Evolutionary conservation across 352 stramenopile genomes (phyloP).

Genomic region (Phytophthora brassicae): DNA sequence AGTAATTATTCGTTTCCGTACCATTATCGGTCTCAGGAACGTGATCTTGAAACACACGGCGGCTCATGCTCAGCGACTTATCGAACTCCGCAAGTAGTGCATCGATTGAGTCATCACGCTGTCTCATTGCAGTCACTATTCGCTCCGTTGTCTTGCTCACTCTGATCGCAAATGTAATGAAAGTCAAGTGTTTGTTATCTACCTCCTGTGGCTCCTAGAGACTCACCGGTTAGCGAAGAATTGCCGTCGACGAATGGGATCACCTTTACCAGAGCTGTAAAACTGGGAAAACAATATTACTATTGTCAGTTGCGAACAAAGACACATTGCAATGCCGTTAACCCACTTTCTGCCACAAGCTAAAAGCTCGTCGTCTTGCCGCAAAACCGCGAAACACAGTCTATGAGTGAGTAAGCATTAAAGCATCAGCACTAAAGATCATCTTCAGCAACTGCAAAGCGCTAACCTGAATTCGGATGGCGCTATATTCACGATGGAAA

Average conservation of each 20-base stretch:
- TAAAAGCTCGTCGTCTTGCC: constrained; percentile 20
- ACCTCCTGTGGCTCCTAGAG: not conserved
- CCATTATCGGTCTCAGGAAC: constrained; percentile 41
- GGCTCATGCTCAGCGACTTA: constrained; percentile 61
- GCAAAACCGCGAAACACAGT: constrained; percentile 39
- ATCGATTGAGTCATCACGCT: constrained; percentile 81
- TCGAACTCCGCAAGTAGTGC: constrained; percentile 79
- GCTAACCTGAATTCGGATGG: constrained; percentile 56
- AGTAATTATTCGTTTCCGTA: not conserved
- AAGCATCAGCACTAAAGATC: not conserved
- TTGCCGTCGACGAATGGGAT: constrained; percentile 42
- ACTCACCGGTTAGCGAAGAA: constrained; percentile 73
- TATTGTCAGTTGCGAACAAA: not conserved
- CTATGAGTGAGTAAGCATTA: constrained; percentile 13
- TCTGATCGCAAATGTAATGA: constrained; percentile 27
- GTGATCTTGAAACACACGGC: constrained; percentile 55
- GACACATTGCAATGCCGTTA: not conserved
- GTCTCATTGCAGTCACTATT: constrained; percentile 57
- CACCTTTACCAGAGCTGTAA: constrained; percentile 63
- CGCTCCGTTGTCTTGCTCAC: constrained; percentile 58
- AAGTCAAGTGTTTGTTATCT: not conserved
- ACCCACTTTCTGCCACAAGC: constrained; percentile 39
- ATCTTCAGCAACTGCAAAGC: not conserved
- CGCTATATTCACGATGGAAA: constrained; percentile 55
- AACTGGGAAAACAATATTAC: constrained; percentile 46